Evolutionary conservation across 1,284 basidiomycete genomes (phyloP), one percentile per base, ranked within the genome.

Genomic region (Anthracocystis panici-leucophaei): DNA sequence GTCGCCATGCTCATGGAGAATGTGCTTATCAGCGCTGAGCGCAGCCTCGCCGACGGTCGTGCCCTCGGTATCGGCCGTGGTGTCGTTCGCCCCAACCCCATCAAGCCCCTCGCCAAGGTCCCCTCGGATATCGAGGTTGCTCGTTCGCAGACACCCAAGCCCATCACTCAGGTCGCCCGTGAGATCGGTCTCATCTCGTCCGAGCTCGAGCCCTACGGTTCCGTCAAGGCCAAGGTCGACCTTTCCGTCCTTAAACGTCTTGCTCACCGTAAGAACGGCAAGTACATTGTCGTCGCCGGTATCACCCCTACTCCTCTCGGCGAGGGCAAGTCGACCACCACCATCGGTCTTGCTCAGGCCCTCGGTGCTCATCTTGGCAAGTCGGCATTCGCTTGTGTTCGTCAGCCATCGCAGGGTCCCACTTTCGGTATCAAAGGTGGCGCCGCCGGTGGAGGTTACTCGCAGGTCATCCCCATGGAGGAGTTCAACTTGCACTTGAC

Each of bases 381-480:
- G 75, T 91, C 93, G 18, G 90, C 94, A 11, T 99, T 98, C 86
- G 97, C 97, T 56, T 97, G 95, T 86, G 95, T 99, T n/a, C 92
- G 96, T 68, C 97, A 99, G 86, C 96, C 96, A 2, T 96, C 94
- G 86, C 96, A 99, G 86, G 96, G 97, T 18, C 96, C 96, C 31
- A 99, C 96, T 0, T 99, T 99, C 84, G 96, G 97, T 84, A 97
- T 99, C 89, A 99, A 99, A 88, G 96, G 96, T 81, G 97, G 97
- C 82, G 97, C 96, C 35, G 96, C 96, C 57, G 96, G 97, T 59
- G 96, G 96, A 78, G 96, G 96, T 65, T 99, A 99, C 88, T 95
- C 94, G 85, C 96, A 99, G 86, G 93, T 99, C 82, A 98, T 98
- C 87, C 95, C 95, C 57, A 97, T 97, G 95, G 95, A 97, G 84